Base-by-base conservation (phyloP, 2,329 filamentous ascomycete species). In the Colletotrichum trifolii region DNA sequence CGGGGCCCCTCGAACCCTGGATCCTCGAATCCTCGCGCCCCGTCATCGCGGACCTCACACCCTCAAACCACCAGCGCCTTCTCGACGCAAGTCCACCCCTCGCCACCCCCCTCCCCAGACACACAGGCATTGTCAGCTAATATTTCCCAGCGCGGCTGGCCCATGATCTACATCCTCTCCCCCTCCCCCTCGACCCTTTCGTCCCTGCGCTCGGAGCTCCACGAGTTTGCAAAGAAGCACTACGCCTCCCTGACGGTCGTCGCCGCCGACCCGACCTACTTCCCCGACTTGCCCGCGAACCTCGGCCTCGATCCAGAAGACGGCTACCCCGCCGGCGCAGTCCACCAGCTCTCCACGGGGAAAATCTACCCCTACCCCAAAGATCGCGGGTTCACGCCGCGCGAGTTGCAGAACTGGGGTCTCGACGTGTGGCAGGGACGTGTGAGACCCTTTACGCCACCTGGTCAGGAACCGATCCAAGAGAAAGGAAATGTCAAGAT, bases 91-190 rank as follows among this genome's bases (percentile, higher is more conserved):
- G 76, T 69, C 3, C 13, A 13, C 25, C 57, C n/a, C n/a, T n/a
- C n/a, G n/a, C n/a, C n/a, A n/a, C n/a, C n/a, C n/a, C n/a, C 12
- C 35, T 13, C 36, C 13, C 9, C 17, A 6, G 4, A 13, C 8
- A 36, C 25, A 15, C 36, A 35, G 4, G 6, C 6, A 52, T 35
- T 38, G 5, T 0, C 5, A 2, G 9, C 68, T 65, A n/a, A 61
- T 36, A 9, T 4, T 42, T 49, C 35, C 72, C 7, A 64, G 64
- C 75, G 74, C 47, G 75, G 72, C 17, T 76, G 72, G 72, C 73
- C 77, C 6, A 78, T 79, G 68, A 71, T 79, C 47, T 79, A 79
- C 66, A 66, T 79, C 52, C 78, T 79, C 60, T 73, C 74, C 8
- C 50, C 66, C 6, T 75, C 73, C 33, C 71, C 73, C 38, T 34